phyloP scores from a whole-genome alignment of 768 basidiomycete genomes.

The Neoboletus magnificus region DNA sequence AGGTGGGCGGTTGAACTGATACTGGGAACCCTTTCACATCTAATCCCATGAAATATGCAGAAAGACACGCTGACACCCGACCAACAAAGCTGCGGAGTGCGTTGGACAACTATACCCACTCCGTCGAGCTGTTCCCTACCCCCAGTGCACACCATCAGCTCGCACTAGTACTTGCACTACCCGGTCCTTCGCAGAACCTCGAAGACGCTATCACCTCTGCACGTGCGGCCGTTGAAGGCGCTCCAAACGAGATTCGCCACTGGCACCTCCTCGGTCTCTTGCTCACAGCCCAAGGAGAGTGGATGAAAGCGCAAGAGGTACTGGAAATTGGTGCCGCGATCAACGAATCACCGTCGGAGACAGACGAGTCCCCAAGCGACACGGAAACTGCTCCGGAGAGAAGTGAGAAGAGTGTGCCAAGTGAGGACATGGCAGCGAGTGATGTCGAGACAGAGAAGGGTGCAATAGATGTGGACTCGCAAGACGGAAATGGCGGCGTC shows the following conservation, averaged over 20 bases:
- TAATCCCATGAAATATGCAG: slow-evolving; percentile 36
- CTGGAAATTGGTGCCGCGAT: slow-evolving; percentile 72
- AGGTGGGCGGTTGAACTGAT: slow-evolving; percentile 41
- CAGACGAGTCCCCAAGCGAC: slow-evolving; percentile 33
- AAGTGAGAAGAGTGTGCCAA: slow-evolving; percentile 1
- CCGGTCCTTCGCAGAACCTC: slow-evolving; percentile 62
- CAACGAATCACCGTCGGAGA: slow-evolving; percentile 40
- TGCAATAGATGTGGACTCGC: background rate
- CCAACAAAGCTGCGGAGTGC: slow-evolving; percentile 56
- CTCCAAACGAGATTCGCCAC: slow-evolving; percentile 60
- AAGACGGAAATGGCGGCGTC: background rate
- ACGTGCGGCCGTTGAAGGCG: slow-evolving; percentile 68
- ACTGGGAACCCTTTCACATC: background rate
- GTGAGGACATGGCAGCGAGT: background rate
- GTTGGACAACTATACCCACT: slow-evolving; percentile 46
- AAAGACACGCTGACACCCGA: slow-evolving; percentile 62
- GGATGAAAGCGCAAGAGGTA: slow-evolving; percentile 72
- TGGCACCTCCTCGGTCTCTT: slow-evolving; percentile 92
- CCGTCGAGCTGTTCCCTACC: slow-evolving; percentile 47
- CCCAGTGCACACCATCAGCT: slow-evolving; percentile 72
- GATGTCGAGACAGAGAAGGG: slow-evolving; percentile 16
- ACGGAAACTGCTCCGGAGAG: slow-evolving; percentile 14
- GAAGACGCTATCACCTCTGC: slow-evolving; percentile 66
- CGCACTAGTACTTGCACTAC: slow-evolving; percentile 67
- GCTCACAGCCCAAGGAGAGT: slow-evolving; percentile 74